phyloP scores from a whole-genome alignment of 2,329 filamentous ascomycete species.

The Fusarium brevicatenulatum region DNA sequence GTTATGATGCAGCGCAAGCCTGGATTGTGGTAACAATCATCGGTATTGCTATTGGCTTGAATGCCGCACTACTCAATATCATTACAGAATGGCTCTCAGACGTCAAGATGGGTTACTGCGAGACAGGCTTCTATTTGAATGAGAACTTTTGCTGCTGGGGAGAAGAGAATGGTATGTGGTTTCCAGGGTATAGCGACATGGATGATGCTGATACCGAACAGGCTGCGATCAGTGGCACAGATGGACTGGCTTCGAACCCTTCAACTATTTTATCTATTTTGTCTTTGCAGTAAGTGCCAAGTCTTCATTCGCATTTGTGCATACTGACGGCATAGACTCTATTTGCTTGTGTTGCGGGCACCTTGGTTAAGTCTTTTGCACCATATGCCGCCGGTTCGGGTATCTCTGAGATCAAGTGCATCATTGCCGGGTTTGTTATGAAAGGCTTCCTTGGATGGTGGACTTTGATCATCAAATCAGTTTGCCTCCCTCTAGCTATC shows the following conservation, averaged over 20 bases:
- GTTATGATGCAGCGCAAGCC: slow-evolving; percentile 94
- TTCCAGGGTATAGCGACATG: neutral
- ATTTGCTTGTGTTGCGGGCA: slow-evolving; percentile 85
- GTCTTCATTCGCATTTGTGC: neutral
- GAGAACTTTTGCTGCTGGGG: slow-evolving; percentile 99
- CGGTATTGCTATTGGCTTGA: slow-evolving; percentile 89
- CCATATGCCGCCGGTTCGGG: slow-evolving; percentile 96
- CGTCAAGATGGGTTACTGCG: slow-evolving; percentile 95
- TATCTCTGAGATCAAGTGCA: slow-evolving; percentile 99
- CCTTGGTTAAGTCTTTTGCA: slow-evolving; percentile 88
- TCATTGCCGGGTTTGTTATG: slow-evolving; percentile 99
- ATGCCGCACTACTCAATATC: slow-evolving; percentile 93
- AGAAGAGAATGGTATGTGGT: slow-evolving; percentile 75
- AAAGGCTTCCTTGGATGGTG: slow-evolving; percentile 94
- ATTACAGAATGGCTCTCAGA: slow-evolving; percentile 97
- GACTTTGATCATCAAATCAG: slow-evolving; percentile 93
- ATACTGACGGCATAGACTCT: slow-evolving; percentile 61
- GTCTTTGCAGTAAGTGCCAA: slow-evolving; percentile 74
- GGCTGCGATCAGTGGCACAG: slow-evolving; percentile 88
- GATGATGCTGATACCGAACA: slow-evolving; percentile 47
- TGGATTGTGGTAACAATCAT: slow-evolving; percentile 98
- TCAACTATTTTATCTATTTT: slow-evolving; percentile 92
- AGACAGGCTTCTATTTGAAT: slow-evolving; percentile 95
- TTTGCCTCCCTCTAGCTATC: slow-evolving; percentile 90
- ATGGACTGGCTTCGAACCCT: slow-evolving; percentile 81